Conservation (phyloP, 257 asterid genomes). For the Eustoma russellianum region DNA sequence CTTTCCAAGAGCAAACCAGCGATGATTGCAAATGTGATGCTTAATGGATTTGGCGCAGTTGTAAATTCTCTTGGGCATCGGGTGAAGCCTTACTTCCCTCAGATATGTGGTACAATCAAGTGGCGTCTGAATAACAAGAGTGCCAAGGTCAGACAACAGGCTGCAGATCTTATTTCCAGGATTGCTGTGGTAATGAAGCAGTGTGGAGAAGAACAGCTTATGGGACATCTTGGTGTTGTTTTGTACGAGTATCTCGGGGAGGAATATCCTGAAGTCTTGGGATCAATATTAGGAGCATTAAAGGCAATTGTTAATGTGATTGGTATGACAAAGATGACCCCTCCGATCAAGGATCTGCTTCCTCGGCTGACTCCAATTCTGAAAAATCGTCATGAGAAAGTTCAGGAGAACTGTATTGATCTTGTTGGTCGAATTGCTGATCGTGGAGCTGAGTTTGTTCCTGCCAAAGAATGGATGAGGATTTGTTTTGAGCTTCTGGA, state of each 20-base stretch:
- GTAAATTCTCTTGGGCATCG: constrained; percentile 84
- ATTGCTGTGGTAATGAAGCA: constrained; percentile 90
- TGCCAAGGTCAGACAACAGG: constrained; percentile 86
- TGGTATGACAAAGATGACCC: constrained; percentile 95
- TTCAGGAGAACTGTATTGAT: constrained; percentile 85
- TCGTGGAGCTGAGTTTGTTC: constrained; percentile 86
- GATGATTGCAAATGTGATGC: constrained; percentile 93
- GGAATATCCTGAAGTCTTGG: constrained; percentile 88
- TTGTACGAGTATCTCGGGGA: constrained; percentile 79
- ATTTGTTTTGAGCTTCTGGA: constrained; percentile 90
- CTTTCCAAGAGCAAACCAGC: constrained; percentile 92
- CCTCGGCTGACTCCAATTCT: constrained; percentile 88
- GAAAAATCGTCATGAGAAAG: constrained; percentile 91
- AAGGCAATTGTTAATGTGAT: constrained; percentile 87
- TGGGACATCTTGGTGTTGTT: constrained; percentile 93
- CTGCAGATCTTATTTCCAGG: constrained; percentile 80
- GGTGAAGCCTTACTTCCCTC: constrained; percentile 82
- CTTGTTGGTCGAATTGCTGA: constrained; percentile 90
- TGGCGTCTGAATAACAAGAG: constrained; percentile 94
- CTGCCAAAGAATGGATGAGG: constrained; percentile 96
- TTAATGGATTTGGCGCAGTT: constrained; percentile 93
- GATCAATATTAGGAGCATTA: constrained; percentile 78
- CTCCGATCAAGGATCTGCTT: constrained; percentile 83
- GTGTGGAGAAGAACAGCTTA: constrained; percentile 79
- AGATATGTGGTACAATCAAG: constrained; percentile 84